Evolutionary conservation across 1,284 basidiomycete genomes (phyloP), one percentile per base, ranked within the genome.

Genomic region (Meira miltonrushii): DNA sequence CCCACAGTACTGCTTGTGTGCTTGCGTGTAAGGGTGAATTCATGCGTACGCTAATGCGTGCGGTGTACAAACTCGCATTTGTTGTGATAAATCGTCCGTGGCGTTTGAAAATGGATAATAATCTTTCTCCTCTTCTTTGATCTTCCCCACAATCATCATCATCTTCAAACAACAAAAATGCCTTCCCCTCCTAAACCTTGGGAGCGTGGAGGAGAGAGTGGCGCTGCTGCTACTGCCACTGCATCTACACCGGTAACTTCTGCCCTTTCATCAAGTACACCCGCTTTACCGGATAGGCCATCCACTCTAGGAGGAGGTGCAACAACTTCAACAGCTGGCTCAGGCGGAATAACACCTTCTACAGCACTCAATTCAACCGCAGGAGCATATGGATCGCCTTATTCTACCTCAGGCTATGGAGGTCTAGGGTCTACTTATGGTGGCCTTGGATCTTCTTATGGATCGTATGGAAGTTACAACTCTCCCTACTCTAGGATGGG

Each of bases 131-230:
- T n/a, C n/a, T n/a, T n/a, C n/a, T n/a, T n/a, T n/a, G n/a, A n/a
- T 33, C 8, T 33, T 33, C 28, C n/a, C 41, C 41, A 43, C 19
- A 43, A 3, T 43, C 41, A 43, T n/a, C n/a, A 15, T 43, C 41
- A 5, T 21, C 41, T 3, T 43, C 41, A 10, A 43, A 4, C 28
- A 33, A 4, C 12, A 17, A 28, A 19, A n/a, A 71, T 77, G 73
- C 68, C 68, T 10, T 71, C 74, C 15, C 75, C 75, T 54, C 75
- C 75, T 10, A 78, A 78, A 56, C 75, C 75, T 21, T 78, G 75
- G 75, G 75, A 78, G 60, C 61, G 62, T 15, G 66, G 62, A 33
- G 72, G 75, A 21, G 71, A 69, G n/a, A 58, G 59, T n/a, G 56
- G 61, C 40, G 64, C 57, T 13, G 54, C 63, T 8, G 38, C 53